A percentile compares a stretch with the other conserved stretches of the same genome.
These are phyloP conservation scores for Myxozyma geophila DNA, from an alignment of 805 yeast species.

Conservation along the genomic window DNA sequence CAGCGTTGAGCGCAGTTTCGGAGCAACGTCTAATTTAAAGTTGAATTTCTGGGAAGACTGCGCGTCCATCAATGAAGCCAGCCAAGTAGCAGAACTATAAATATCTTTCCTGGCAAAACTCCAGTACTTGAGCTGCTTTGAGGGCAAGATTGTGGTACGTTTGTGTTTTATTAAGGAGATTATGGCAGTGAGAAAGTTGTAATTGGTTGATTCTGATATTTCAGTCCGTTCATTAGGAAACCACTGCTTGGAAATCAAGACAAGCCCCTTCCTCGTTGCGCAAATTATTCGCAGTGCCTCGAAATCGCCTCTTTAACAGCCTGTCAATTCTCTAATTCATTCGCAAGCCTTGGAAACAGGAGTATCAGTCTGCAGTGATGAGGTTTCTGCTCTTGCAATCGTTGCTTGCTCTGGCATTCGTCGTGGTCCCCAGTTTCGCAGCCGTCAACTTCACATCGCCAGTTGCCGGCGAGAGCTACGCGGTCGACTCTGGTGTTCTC, in stretches of 20 bases:
- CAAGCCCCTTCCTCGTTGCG: constrained; percentile 1
- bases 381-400: neutral
- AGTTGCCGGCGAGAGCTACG: constrained; percentile 46
- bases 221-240: neutral
- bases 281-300: neutral
- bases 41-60: neutral
- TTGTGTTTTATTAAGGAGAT: neutral
- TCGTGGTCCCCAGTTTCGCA: constrained; percentile 45
- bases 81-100: neutral
- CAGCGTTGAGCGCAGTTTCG: no score
- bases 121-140: neutral
- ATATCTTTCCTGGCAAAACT: neutral
- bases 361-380: neutral
- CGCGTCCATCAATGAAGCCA: neutral
- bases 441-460: constrained; percentile 57
- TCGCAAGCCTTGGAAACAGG: neutral
- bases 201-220: no score
- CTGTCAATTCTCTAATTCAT: no score
- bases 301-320: neutral
- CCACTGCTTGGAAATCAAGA: neutral
- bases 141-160: no score
- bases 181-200: neutral
- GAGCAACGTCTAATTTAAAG: no score
- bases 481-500: constrained; percentile 48
- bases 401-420: neutral